Base-by-base conservation (phyloP, 2,329 filamentous ascomycete species). In the Colletotrichum spinosum region DNA sequence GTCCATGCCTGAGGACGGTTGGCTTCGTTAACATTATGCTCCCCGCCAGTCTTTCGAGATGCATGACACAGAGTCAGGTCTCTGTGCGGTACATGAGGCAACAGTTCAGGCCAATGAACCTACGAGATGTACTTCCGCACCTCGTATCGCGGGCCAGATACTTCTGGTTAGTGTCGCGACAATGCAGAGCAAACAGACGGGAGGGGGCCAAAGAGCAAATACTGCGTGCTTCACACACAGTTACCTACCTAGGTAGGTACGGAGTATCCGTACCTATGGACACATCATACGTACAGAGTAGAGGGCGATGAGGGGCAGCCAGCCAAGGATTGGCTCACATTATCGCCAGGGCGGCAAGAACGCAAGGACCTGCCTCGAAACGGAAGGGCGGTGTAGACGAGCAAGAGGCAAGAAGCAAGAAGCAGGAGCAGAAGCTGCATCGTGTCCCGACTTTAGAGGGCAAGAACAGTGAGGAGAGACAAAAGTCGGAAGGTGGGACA, bases 331-430 rank as follows among this genome's bases (percentile, higher is more conserved):
- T 65, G 62, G 62, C 15, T 37, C 58, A 39, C 25, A 17, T 33
- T 17, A 15, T 11, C 35, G 33, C 8, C 17, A 44, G 46, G 41
- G 57, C 58, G 52, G 52, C 62, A 62, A 57, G 62, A 62, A 65
- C 62, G 58, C 62, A 62, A 42, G 62, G 48, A 62, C 62, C 58
- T 62, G 33, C 52, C 58, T 65, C 53, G 62, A 65, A 52, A 62
- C 53, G 62, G 62, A 65, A 65, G 62, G 62, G 62, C 62, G 62
- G 62, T 65, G 58, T 57, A 48, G 15, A 17, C 37, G 41, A 39
- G 13, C 25, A 11, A 33, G 57, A 34, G 55, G 51, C 45, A 65
- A 38, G 25, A 25, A 25, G 25, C 25, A 25, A 25, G 25, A 25
- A 25, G 25, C 25, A 25, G 25, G 4, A 25, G 25, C 25, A 25